These are phyloP conservation scores for Rhynchospora pubera DNA, from an alignment of 176 grass and related monocot genomes.

Conservation along the genomic window DNA sequence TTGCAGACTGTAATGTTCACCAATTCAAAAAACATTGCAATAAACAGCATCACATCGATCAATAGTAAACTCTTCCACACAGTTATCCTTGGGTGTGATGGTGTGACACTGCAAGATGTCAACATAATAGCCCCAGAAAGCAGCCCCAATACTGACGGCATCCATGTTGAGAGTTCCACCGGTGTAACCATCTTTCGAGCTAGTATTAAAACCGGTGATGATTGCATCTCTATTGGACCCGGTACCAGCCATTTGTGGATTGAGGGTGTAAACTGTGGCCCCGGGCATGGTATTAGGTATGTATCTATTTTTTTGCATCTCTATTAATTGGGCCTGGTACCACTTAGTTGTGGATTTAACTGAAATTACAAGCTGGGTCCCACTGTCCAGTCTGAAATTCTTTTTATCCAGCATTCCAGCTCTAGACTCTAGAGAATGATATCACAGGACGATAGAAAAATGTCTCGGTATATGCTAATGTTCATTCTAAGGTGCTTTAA, in stretches of 20 bases:
- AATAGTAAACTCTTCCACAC: constrained; percentile 75
- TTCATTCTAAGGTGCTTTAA: too few relatives aligned
- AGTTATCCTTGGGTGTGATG: constrained; percentile 47
- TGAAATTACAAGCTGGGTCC: too few relatives aligned
- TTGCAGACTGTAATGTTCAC: constrained; percentile 68
- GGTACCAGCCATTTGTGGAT: constrained; percentile 79
- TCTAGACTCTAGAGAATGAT: too few relatives aligned
- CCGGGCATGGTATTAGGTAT: constrained; percentile 90
- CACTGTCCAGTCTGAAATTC: too few relatives aligned
- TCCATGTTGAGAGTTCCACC: constrained; percentile 75
- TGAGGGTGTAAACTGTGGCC: constrained; percentile 72
- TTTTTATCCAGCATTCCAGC: too few relatives aligned
- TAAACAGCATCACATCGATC: constrained; percentile 51
- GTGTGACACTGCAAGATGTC: constrained; percentile 46
- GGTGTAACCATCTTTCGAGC: constrained; percentile 45
- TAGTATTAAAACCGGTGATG: constrained; percentile 70
- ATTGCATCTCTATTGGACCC: constrained; percentile 84
- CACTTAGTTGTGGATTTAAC: too few relatives aligned
- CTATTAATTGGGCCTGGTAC: too few relatives aligned
- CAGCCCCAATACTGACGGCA: constrained; percentile 92
- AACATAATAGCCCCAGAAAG: constrained; percentile 45
- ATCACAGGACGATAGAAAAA: too few relatives aligned
- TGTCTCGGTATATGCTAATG: too few relatives aligned
- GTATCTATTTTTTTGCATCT: not conserved
- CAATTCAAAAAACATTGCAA: constrained; percentile 54